phyloP scores from a whole-genome alignment of 352 stramenopile species.

The Phytophthora multivora region DNA sequence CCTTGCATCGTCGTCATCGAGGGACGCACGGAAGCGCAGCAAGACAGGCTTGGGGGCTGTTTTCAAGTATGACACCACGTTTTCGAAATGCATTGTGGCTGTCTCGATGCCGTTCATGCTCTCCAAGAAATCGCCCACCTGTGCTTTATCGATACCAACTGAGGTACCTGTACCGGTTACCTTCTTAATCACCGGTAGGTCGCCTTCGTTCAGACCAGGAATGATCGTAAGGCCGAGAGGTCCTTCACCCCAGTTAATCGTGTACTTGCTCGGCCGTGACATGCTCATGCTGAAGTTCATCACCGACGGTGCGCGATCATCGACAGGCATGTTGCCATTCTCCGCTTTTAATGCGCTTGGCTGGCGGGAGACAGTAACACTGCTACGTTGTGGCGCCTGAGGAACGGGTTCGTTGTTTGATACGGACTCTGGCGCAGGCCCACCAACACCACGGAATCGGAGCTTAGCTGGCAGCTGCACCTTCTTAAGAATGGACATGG shows the following conservation, averaged over 20 bases:
- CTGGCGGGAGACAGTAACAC: constrained; percentile 32
- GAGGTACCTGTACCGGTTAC: constrained; percentile 85
- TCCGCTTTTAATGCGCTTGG: constrained; percentile 28
- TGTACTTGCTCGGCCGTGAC: constrained; percentile 68
- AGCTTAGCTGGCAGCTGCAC: constrained; percentile 85
- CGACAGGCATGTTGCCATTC: constrained; percentile 8
- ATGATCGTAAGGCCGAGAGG: constrained; percentile 87
- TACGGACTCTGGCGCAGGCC: constrained; percentile 37
- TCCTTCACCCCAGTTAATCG: constrained; percentile 81
- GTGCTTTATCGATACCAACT: constrained; percentile 78
- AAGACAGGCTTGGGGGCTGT: constrained; percentile 79
- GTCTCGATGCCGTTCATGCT: constrained; percentile 82
- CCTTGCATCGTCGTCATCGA: constrained; percentile 38
- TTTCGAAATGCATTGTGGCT: constrained; percentile 76
- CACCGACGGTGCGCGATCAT: constrained; percentile 34
- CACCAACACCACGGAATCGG: constrained; percentile 82
- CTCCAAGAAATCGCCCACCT: constrained; percentile 82
- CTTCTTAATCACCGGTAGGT: constrained; percentile 89
- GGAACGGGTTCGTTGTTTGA: constrained; percentile 13
- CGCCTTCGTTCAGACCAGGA: constrained; percentile 72
- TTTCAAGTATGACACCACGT: constrained; percentile 84
- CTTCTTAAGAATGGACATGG: constrained; percentile 91
- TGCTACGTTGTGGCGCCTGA: constrained; percentile 23
- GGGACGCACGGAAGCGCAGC: constrained; percentile 63
- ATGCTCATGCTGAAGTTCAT: constrained; percentile 60